Base-by-base conservation (phyloP, 2,329 filamentous ascomycete genomes). In the Talaromyces sp. region DNA sequence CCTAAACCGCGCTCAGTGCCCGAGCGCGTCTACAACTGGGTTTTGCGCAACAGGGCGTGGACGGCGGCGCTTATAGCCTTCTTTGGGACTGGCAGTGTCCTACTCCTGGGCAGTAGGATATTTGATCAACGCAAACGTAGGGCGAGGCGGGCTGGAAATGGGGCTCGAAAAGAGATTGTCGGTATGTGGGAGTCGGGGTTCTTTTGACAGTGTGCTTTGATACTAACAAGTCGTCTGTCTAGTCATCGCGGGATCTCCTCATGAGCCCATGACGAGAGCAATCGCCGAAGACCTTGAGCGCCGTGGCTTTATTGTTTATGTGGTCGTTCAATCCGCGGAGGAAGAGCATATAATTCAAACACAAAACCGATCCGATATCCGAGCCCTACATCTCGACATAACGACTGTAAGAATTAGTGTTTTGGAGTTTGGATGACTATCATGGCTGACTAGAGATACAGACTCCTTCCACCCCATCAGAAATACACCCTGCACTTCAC, bases 241-340 rank as follows among this genome's bases (percentile, higher is more conserved):
- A 73, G 90, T 98, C 31, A 85, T 98, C 65, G 92, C 92, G 27
- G 94, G 94, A n/a, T 92, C 91, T 23, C 90, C 92, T 6, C 86
- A 89, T 56, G 87, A 96, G 69, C 90, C 93, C 16, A 82, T 97
- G 70, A 94, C 92, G 6, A 89, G 88, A 70, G 92, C 91, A 10
- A 81, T 98, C 59, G 87, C 92, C 2, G 78, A 93, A 55, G 95
- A 99, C 72, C 81, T 99, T 67, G 95, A 98, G 78, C 84, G 92
- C 63, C 87, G 92, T 66, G 95, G 95, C 4, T 98, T 96, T 74
- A 90, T 98, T 64, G 91, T 98, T 61, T 99, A 92, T 74, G 83
- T 99, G 40, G 79, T 89, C 65, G 87, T 98, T 14, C 62, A 63
- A 30, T 61, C 62, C 3, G 59, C 47, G 8, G 61, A 63, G 42